Base-by-base conservation (phyloP, 2,329 filamentous ascomycete species). In the Xylariaceae sp. region DNA sequence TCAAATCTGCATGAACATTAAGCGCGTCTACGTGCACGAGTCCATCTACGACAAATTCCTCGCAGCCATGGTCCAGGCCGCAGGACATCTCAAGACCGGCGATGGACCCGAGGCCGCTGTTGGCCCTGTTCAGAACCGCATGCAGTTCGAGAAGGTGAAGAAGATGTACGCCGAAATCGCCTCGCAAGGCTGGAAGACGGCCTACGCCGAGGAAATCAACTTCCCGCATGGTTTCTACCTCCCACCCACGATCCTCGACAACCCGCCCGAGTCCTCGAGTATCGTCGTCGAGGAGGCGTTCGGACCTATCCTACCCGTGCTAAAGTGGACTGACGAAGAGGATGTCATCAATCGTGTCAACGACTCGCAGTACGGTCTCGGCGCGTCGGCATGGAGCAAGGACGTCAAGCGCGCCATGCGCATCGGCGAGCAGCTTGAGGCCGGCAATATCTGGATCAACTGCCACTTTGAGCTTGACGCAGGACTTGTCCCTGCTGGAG, bases 1-100 rank as follows among this genome's bases (percentile, higher is more conserved):
- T 8, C 76, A 81, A 54, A 69, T 75, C 23, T 77, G 74, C 55
- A 67, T 75, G 14, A 67, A 67, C 16, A 68, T 66, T 12, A 76
- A 75, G 55, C 68, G 74, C 3, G 62, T 80, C 42, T 83, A 81
- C 64, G 74, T 83, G 35, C 77, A 82, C 59, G 60, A 73, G 48
- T 60, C 61, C 19, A 72, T 77, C 50, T 75, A 74, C 54, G 57
- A 69, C 20, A 53, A 64, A 16, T 72, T 76, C 55, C 57, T 72
- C 11, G 49, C 67, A 47, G 70, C 64, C 6, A 67, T 73, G 67
- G 72, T 66, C 46, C 67, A 62, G 49, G 14, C 22, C 17, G 20
- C 42, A 2, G 32, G 44, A 22, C 61, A 45, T 1, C 23, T 52
- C 5, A 50, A 47, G 22, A 20, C 44, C 2, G 38, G 42, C 11